A percentile compares a stretch with the other conserved stretches of the same genome.
Conservation (phyloP, 2,329 filamentous ascomycete genomes). For the Trichoderma atroviride region DNA sequence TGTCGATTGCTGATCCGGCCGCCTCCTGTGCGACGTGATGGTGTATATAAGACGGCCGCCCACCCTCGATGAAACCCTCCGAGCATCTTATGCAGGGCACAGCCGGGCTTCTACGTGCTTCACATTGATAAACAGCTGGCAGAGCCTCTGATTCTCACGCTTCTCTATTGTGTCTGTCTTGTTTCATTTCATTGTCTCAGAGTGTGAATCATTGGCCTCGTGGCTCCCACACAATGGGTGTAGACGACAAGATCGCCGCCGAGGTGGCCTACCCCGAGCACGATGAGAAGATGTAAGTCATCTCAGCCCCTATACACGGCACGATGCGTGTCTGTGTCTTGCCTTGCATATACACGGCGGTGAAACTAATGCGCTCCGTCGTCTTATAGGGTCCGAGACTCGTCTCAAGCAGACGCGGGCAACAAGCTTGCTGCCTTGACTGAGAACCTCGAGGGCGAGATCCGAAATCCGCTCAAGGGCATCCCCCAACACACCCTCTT, state of each 20-base stretch:
- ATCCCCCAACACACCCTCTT: slow-evolving; percentile 56
- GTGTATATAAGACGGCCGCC: slow-evolving; percentile 17
- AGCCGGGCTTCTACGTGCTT: background rate
- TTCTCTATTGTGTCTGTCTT: background rate
- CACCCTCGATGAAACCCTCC: slow-evolving; percentile 9
- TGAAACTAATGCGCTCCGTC: background rate
- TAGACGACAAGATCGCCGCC: slow-evolving; percentile 18
- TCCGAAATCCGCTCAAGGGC: slow-evolving; percentile 53
- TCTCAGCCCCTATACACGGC: background rate
- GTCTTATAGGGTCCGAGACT: background rate
- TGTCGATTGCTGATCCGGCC: slow-evolving; percentile 11
- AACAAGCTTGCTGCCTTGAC: slow-evolving; percentile 13
- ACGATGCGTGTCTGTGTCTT: background rate
- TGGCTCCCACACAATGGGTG: slow-evolving; percentile 16
- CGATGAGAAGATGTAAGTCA: slow-evolving; percentile 24
- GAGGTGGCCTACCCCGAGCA: slow-evolving; percentile 20
- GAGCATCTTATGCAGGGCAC: slow-evolving; percentile 5
- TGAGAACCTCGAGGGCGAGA: slow-evolving; percentile 36
- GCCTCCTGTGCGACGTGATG: background rate
- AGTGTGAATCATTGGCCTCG: slow-evolving; percentile 9
- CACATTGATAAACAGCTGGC: background rate
- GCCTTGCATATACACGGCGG: background rate
- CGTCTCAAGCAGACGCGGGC: background rate
- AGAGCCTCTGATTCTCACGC: background rate
- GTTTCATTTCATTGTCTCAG: slow-evolving; percentile 9